Percentiles rank a stretch among this genome's conserved stretches.
phyloP scores from a whole-genome alignment of 2,329 filamentous ascomycete genomes.

The Mycosphaerelloides madeirae region DNA sequence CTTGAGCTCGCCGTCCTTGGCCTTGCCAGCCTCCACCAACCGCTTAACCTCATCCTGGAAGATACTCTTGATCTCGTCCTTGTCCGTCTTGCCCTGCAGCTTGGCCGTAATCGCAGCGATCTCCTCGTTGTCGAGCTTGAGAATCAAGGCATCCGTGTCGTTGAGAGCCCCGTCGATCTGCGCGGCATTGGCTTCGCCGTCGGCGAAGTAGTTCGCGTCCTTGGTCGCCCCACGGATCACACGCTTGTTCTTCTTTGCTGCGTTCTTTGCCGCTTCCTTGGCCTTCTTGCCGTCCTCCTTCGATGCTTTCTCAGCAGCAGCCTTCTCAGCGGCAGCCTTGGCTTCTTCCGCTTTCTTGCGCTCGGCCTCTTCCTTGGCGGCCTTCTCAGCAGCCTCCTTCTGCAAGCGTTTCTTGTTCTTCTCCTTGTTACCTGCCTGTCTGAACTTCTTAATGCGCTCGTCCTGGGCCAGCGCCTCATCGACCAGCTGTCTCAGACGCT shows the following conservation, averaged over 20 bases:
- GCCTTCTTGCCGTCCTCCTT: slow-evolving; percentile 87
- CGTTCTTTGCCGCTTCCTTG: slow-evolving; percentile 98
- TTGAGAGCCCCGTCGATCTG: slow-evolving; percentile 78
- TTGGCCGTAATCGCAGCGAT: slow-evolving; percentile 76
- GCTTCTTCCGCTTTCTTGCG: slow-evolving; percentile 81
- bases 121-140: slow-evolving; percentile 86
- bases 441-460: slow-evolving; percentile 97
- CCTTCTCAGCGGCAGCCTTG: slow-evolving; percentile 43
- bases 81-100: slow-evolving; percentile 71
- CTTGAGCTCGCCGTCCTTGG: slow-evolving; percentile 80
- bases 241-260: slow-evolving; percentile 99
- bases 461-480: slow-evolving; percentile 81
- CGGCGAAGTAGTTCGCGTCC: slow-evolving; percentile 92
- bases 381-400: slow-evolving; percentile 86
- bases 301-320: slow-evolving; percentile 73
- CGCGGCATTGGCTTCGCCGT: slow-evolving; percentile 64
- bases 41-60: slow-evolving; percentile 75
- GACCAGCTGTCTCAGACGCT: slow-evolving; percentile 81
- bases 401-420: slow-evolving; percentile 96
- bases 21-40: slow-evolving; percentile 74
- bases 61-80: slow-evolving; percentile 76
- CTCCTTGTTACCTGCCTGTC: slow-evolving; percentile 80
- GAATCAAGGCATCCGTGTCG: slow-evolving; percentile 82
- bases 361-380: slow-evolving; percentile 76
- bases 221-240: slow-evolving; percentile 90